These are phyloP conservation scores for Sophora flavescens DNA, from an alignment of 306 rosid genomes.

Conservation along the genomic window DNA sequence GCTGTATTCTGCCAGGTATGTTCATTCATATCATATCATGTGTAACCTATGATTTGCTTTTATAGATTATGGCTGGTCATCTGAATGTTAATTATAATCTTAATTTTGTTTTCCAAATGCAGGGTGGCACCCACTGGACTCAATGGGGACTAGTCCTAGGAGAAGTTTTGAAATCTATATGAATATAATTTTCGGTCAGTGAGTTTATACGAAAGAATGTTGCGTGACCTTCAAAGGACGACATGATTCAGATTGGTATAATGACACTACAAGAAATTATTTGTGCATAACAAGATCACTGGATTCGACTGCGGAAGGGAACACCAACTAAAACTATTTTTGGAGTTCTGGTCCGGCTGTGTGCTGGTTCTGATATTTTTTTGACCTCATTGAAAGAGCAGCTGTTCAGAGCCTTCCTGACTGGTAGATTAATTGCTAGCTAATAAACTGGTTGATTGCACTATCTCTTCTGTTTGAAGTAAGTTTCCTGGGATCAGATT, in stretches of 20 bases:
- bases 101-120: slow-evolving; percentile 43
- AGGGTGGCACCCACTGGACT: slow-evolving; percentile 98
- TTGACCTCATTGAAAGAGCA: not conserved
- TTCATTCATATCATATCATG: not conserved
- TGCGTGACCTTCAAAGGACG: slow-evolving; percentile 12
- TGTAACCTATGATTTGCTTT: slow-evolving; percentile 12
- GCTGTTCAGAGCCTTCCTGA: not conserved
- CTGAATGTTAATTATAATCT: not conserved
- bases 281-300: slow-evolving; percentile 28
- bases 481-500: not conserved
- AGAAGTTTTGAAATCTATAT: slow-evolving; percentile 75
- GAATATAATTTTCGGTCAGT: slow-evolving; percentile 24
- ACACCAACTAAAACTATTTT: not conserved
- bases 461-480: slow-evolving; percentile 9
- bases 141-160: slow-evolving; percentile 94
- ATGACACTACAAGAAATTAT: not conserved
- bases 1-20: slow-evolving; percentile 90
- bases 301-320: slow-evolving; percentile 6
- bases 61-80: not conserved
- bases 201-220: slow-evolving; percentile 19
- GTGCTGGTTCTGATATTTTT: not conserved
- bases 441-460: not conserved
- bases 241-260: slow-evolving; percentile 37
- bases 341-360: not conserved
- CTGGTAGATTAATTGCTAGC: slow-evolving; percentile 4